Percentiles rank a stretch among this genome's conserved stretches.
These are phyloP conservation scores for Otatea glauca DNA, from an alignment of 176 grass and related monocot species.

Conservation along the genomic window DNA sequence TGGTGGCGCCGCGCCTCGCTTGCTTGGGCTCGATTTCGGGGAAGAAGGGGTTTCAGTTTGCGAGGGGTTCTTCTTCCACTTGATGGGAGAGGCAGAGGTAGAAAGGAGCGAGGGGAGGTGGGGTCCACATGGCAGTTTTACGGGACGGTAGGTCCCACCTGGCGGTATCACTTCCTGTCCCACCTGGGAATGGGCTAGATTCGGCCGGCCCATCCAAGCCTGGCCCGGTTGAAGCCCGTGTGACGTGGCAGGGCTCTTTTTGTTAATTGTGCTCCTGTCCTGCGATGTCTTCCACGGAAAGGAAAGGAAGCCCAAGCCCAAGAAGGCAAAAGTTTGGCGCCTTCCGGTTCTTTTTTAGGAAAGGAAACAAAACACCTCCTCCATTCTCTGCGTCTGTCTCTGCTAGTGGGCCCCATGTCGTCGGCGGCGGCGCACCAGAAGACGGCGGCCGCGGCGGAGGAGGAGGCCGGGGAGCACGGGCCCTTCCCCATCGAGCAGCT, in stretches of 20 bases:
- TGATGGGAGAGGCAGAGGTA: no score
- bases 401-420: constrained; percentile 45
- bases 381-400: background rate
- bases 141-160: no score
- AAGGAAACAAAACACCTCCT: background rate
- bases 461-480: constrained; percentile 41
- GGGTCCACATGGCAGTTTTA: no score
- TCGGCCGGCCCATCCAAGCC: no score
- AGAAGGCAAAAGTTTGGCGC: constrained; percentile 41
- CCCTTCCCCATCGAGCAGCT: constrained; percentile 66
- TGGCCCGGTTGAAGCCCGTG: no score
- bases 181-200: no score
- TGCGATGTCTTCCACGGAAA: constrained; percentile 3
- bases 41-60: no score
- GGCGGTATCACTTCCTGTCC: no score
- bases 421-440: constrained; percentile 33
- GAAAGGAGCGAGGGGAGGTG: no score
- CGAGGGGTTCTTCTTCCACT: no score
- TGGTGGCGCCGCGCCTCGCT: constrained; percentile 24
- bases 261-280: no score
- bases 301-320: background rate
- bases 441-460: constrained; percentile 20
- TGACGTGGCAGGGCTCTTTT: background rate
- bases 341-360: background rate
- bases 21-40: no score